These are phyloP conservation scores for Annona cherimola DNA, from an alignment of 164 flowering plant species.

Conservation along the genomic window DNA sequence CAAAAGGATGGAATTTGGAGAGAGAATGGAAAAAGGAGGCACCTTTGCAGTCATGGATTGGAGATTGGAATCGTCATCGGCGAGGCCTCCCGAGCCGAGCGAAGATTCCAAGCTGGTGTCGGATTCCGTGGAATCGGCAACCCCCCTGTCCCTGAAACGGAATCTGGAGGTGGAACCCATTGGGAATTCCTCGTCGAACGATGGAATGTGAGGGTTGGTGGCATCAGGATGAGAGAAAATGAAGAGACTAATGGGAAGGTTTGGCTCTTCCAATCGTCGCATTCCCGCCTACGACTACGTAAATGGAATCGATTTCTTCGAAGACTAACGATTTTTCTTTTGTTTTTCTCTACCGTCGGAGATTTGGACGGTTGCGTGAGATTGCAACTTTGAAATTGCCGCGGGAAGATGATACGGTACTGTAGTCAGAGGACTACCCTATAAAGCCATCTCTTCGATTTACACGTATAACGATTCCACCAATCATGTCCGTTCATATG, in stretches of 20 bases:
- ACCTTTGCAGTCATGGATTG: conserved; percentile 70
- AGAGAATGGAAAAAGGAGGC: not conserved
- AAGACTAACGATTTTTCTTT: not conserved
- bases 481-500: too few species aligned
- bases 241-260: not conserved
- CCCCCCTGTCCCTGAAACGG: conserved; percentile 44
- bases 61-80: conserved; percentile 28
- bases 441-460: too few species aligned
- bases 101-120: conserved; percentile 24
- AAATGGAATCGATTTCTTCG: not conserved
- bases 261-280: conserved; percentile 5
- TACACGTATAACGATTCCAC: too few species aligned
- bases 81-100: conserved; percentile 21
- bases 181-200: not conserved
- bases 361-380: too few species aligned
- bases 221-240: not conserved
- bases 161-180: conserved; percentile 39
- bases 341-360: too few species aligned
- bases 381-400: too few species aligned
- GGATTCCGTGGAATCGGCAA: conserved; percentile 23
- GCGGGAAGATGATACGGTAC: too few species aligned
- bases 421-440: too few species aligned
- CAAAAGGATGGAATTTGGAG: too few species aligned
- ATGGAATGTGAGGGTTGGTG: not conserved
- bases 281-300: conserved; percentile 1